Evolutionary conservation across 2,329 filamentous ascomycete genomes (phyloP), one percentile per base, ranked within the genome.

Genomic region (Ceratocystis cubensis): DNA sequence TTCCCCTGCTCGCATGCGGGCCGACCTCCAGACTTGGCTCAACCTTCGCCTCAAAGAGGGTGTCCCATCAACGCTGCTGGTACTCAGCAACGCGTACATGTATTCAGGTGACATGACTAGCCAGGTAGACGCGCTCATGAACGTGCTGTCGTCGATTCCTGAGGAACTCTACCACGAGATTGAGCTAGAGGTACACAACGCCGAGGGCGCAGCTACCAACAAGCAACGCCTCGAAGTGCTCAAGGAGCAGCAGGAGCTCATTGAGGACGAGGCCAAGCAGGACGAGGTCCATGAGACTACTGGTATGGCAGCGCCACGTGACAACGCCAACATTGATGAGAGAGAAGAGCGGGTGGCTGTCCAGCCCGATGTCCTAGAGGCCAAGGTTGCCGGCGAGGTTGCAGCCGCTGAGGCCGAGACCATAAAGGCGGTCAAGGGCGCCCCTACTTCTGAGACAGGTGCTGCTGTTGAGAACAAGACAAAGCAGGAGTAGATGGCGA

Each of bases 131-230:
- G 91, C 94, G 0, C 84, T 99, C 62, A 90, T 92, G 69, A 89
- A 91, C 66, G 94, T 99, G 4, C 81, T 99, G 50, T 95, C 90
- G 50, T 92, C 89, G 69, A 97, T 99, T 69, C 94, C 94, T 2
- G 94, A 99, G 77, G 94, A 99, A 76, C 82, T 99, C 50, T 99
- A 95, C 89, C 94, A 99, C 81, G 94, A 99, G 80, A 96, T 99
- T 70, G 94, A 97, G 78, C 88, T 99, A 41, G 94, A 99, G 79
- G 91, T 99, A 8, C 91, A 96, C 81, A 96, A 88, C 69, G 92
- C 93, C 62, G 94, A 99, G 78, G 94, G 94, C 69, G 93, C 92
- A 10, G 94, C 94, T 28, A 99, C 94, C 70, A 99, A 99, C 84
- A 96, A 95, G 83, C 94, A 97, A 81, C 88, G 94, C 75, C 88